Evolutionary conservation across 2,329 filamentous ascomycete species (phyloP).

Genomic region (Epicoccum nigrum): DNA sequence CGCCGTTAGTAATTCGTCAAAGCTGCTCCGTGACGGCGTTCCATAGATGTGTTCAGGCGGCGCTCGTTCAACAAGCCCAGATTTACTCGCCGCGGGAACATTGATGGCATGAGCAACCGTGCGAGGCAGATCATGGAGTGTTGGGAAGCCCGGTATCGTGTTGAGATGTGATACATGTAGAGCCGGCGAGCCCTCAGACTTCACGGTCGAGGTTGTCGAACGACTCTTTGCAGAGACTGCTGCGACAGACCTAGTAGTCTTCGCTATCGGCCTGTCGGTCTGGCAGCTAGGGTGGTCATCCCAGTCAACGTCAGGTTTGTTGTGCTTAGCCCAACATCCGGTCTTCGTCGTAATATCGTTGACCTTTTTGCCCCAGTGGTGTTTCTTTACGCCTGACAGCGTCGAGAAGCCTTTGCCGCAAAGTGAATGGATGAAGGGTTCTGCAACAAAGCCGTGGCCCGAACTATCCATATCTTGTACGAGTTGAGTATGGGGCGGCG

Average conservation of each 20-base stretch:
- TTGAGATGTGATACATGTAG: neutral
- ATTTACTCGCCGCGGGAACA: neutral
- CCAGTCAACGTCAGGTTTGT: conserved; percentile 39
- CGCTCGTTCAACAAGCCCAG: neutral
- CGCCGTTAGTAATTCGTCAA: conserved; percentile 34
- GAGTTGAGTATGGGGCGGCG: neutral
- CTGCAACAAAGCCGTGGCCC: neutral
- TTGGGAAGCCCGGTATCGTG: conserved; percentile 19
- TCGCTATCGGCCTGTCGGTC: neutral
- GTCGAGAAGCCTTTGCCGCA: conserved; percentile 38
- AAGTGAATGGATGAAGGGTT: conserved; percentile 34
- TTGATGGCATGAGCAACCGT: conserved; percentile 13
- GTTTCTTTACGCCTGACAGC: conserved; percentile 39
- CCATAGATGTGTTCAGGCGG: conserved; percentile 10
- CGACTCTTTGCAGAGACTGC: neutral
- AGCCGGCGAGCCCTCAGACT: neutral
- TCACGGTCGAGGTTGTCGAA: neutral
- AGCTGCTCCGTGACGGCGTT: conserved; percentile 17
- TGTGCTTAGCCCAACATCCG: conserved; percentile 42
- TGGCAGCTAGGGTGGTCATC: conserved; percentile 40
- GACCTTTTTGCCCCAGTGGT: conserved; percentile 39
- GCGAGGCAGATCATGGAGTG: conserved; percentile 20
- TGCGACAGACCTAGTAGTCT: neutral
- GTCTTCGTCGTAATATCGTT: conserved; percentile 33
- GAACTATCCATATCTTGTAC: neutral